phyloP scores from a whole-genome alignment of 805 yeast species.

The Candida caryicola region DNA sequence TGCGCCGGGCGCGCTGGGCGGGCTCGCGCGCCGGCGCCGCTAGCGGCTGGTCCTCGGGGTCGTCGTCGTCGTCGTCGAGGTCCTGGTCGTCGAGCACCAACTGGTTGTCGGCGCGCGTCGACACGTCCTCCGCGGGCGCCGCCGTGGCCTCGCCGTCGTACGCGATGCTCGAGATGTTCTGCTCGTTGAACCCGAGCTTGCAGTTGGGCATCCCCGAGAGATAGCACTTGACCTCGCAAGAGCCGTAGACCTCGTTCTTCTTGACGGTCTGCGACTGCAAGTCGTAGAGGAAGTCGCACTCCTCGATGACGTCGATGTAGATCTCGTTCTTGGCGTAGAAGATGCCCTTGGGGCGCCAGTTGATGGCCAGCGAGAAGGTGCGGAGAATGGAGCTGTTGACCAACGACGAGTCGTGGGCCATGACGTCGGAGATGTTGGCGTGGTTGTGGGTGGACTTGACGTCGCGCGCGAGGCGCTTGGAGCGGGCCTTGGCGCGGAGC shows the following conservation, averaged over 20 bases:
- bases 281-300: constrained; percentile 36
- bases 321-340: constrained; percentile 44
- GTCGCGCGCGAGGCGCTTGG: constrained; percentile 10
- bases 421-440: constrained; percentile 32
- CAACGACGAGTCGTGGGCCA: constrained; percentile 18
- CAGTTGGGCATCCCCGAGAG: constrained; percentile 46
- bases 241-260: constrained; percentile 34
- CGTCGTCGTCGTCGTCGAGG: constrained; percentile 2
- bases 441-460: constrained; percentile 40
- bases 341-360: constrained; percentile 47
- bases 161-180: constrained; percentile 32
- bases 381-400: constrained; percentile 72
- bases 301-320: constrained; percentile 40
- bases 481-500: constrained; percentile 9
- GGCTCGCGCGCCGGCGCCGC: background rate
- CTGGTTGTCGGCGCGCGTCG: constrained; percentile 12
- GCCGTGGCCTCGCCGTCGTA: constrained; percentile 16
- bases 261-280: constrained; percentile 25
- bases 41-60: background rate
- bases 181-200: constrained; percentile 40
- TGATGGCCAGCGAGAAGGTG: constrained; percentile 61
- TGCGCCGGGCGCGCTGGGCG: background rate
- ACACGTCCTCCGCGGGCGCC: constrained; percentile 10
- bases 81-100: constrained; percentile 5
- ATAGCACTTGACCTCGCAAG: constrained; percentile 35